Evolutionary conservation across 257 asterid species (phyloP).

Genomic region (Hygrophila difformis): DNA sequence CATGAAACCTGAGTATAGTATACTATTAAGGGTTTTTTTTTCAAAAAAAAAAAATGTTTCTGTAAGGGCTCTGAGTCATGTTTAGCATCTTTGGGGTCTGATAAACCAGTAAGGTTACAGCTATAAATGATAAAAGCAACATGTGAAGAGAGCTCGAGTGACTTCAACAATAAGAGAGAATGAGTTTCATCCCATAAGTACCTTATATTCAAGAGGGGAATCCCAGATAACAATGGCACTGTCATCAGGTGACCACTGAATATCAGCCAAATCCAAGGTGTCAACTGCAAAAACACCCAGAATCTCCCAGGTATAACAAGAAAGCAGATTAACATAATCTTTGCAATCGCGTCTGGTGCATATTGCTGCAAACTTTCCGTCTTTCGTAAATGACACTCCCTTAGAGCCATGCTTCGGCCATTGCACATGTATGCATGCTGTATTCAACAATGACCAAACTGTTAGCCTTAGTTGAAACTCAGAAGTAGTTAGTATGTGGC

Average conservation of each 20-base stretch:
- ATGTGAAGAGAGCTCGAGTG: background rate
- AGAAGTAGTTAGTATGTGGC: slow-evolving; percentile 96
- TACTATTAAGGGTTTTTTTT: slow-evolving; percentile 3
- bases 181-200: slow-evolving; percentile 15
- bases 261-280: slow-evolving; percentile 86
- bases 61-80: too few species aligned
- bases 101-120: too few species aligned
- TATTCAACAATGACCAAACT: slow-evolving; percentile 91
- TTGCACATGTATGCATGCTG: slow-evolving; percentile 92
- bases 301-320: slow-evolving; percentile 89
- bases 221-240: slow-evolving; percentile 98
- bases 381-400: slow-evolving; percentile 93
- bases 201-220: slow-evolving; percentile 94
- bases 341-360: slow-evolving; percentile 99
- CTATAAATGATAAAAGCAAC: background rate
- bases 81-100: too few species aligned
- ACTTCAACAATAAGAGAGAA: slow-evolving; percentile 1
- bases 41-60: background rate
- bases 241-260: slow-evolving; percentile 98
- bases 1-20: background rate
- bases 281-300: slow-evolving; percentile 95
- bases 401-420: slow-evolving; percentile 95
- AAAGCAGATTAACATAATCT: slow-evolving; percentile 85
- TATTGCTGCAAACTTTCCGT: slow-evolving; percentile 91
- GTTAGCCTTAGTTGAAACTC: slow-evolving; percentile 88